These are phyloP conservation scores for Pleurotus sapidus DNA, from an alignment of 768 basidiomycete species.

Conservation along the genomic window DNA sequence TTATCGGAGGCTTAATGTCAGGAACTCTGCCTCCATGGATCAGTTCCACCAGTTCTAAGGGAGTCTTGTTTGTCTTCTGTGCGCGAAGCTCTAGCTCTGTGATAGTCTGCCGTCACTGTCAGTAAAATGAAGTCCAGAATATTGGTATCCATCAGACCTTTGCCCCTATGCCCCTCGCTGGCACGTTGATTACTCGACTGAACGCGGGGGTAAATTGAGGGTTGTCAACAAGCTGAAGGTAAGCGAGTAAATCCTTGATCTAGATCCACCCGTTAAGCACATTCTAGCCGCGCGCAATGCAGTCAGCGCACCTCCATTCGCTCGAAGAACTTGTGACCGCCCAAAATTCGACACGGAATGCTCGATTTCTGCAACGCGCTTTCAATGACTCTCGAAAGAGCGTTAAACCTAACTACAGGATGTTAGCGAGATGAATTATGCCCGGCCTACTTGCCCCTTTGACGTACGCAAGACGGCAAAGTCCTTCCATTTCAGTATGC, in stretches of 20 bases:
- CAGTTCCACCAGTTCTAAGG: conserved; percentile 57
- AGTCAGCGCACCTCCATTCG: conserved; percentile 57
- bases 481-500: conserved; percentile 67
- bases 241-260: conserved; percentile 82
- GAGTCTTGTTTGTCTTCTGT: conserved; percentile 45
- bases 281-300: not conserved
- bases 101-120: conserved; percentile 44
- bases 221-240: conserved; percentile 82
- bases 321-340: conserved; percentile 86
- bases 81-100: conserved; percentile 55
- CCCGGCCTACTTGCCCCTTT: not conserved
- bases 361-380: conserved; percentile 70
- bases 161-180: conserved; percentile 70
- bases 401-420: conserved; percentile 73
- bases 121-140: not conserved
- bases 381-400: conserved; percentile 75
- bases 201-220: conserved; percentile 66
- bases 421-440: conserved; percentile 1
- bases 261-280: conserved; percentile 18
- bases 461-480: conserved; percentile 78
- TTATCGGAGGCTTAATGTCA: conserved; percentile 66
- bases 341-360: conserved; percentile 76
- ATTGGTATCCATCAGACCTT: conserved; percentile 45
- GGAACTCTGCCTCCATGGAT: conserved; percentile 60
- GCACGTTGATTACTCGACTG: conserved; percentile 67